phyloP scores from a whole-genome alignment of 352 stramenopile genomes.

The Blastocystis sp. region DNA sequence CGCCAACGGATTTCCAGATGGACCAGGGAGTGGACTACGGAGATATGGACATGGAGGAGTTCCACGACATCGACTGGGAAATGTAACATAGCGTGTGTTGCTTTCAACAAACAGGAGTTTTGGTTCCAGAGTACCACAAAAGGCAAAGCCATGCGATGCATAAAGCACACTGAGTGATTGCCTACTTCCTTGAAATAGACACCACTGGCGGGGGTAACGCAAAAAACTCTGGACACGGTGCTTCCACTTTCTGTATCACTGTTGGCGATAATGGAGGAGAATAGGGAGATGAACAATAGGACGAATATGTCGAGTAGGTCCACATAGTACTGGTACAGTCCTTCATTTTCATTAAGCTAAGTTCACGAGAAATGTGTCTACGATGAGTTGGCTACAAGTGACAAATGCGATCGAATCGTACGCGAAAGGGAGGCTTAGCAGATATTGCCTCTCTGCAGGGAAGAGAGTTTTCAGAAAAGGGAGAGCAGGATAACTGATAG shows the following conservation, averaged over 20 bases:
- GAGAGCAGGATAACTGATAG: neutral
- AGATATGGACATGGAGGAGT: slow-evolving; percentile 10
- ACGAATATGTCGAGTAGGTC: neutral
- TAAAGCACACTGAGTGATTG: too few relatives aligned
- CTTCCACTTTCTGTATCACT: too few relatives aligned
- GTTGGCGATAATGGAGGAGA: neutral
- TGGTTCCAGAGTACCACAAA: too few relatives aligned
- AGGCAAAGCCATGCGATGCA: too few relatives aligned
- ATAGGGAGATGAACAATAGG: neutral
- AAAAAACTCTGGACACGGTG: too few relatives aligned
- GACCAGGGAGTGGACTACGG: slow-evolving; percentile 6
- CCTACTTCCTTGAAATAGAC: too few relatives aligned
- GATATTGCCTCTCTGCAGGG: neutral
- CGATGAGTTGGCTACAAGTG: neutral
- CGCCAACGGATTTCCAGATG: neutral
- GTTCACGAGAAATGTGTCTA: neutral
- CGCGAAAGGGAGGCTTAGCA: neutral
- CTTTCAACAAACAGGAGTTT: too few relatives aligned
- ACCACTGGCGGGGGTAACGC: too few relatives aligned
- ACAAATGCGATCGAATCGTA: too few relatives aligned
- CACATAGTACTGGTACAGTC: neutral
- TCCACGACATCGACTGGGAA: slow-evolving; percentile 19
- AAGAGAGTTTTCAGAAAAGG: neutral
- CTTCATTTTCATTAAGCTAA: neutral
- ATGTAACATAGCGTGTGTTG: neutral